Base-by-base conservation (phyloP, 345 rosid species). In the Raphanus sativus region DNA sequence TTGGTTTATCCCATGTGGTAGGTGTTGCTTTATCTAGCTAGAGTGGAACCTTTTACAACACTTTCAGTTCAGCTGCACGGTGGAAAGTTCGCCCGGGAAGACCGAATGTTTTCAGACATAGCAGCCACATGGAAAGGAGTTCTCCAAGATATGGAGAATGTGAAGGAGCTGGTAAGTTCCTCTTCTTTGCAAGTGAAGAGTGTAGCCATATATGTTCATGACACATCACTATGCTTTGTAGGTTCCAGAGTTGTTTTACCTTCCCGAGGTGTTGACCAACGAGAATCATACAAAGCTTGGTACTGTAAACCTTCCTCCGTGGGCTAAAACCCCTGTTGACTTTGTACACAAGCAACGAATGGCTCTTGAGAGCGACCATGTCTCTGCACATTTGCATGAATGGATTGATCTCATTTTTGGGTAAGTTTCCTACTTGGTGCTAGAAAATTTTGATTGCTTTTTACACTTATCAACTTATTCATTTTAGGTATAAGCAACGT, bases 341-440 rank as follows among this genome's bases (percentile, higher is more conserved):
- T 95, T 95, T 87, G 86, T 95, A 77, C 94, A 87, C 83, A 92
- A 95, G 80, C 97, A 95, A 73, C 87, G 87, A 72, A 87, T 81
- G 91, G 98, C 98, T 78, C 92, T 95, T 56, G 99, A 95, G 83
- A 92, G 99, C 36, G 98, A 95, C 36, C 86, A 95, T 87, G 96
- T 89, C 15, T 95, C 99, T 54, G 88, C 90, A 62, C 96, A 89
- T 84, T 85, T 95, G 87, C 94, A 95, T 84, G 94, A 92, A 78
- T 95, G 99, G 99, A 90, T 95, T 66, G 99, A 95, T 84, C 98
- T 95, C 77, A 83, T 95, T 68, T 95, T 92, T 71, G 99, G 99
- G 99, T 92, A 63, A 12, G 79, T 77, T 52, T 52, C 24, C 17
- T n/a, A 13, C n/a, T 11, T 40, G 50, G n/a, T 3, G 1, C 50